phyloP scores from a whole-genome alignment of 495 filamentous ascomycete species.

The Halenospora varia region DNA sequence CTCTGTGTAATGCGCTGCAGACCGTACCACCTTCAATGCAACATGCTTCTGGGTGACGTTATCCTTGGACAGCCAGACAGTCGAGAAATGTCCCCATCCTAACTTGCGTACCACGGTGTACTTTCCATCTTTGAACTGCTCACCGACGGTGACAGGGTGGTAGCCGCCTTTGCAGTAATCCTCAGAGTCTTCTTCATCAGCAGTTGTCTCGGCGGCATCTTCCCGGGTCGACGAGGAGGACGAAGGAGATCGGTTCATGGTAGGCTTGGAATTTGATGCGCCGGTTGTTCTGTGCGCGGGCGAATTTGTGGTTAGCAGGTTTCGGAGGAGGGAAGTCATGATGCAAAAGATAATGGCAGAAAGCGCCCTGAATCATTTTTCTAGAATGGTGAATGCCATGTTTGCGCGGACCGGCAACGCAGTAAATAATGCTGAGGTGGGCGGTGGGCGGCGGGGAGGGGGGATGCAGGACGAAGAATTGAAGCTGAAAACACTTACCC shows the following conservation, averaged over 20 bases:
- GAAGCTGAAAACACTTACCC: conserved; percentile 22
- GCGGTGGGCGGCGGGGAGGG: neutral
- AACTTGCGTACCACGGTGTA: conserved; percentile 96
- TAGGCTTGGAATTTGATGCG: conserved; percentile 16
- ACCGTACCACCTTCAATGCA: conserved; percentile 94
- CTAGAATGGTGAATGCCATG: neutral
- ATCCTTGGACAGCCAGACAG: conserved; percentile 94
- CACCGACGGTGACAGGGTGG: conserved; percentile 88
- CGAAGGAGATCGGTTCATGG: conserved; percentile 70
- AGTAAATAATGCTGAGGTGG: neutral
- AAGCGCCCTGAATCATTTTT: conserved; percentile 9
- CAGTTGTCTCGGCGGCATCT: conserved; percentile 86
- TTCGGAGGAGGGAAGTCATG: conserved; percentile 24
- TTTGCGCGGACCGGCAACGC: neutral
- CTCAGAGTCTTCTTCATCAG: conserved; percentile 97
- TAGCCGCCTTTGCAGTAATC: conserved; percentile 99
- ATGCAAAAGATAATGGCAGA: conserved; percentile 17
- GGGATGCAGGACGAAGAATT: neutral
- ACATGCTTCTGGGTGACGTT: conserved; percentile 91
- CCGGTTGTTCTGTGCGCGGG: conserved; percentile 30
- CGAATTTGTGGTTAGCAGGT: conserved; percentile 25
- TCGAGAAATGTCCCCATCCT: conserved; percentile 98
- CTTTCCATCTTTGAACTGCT: conserved; percentile 95
- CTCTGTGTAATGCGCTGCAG: conserved; percentile 96
- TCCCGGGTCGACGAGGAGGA: conserved; percentile 63